Base-by-base conservation (phyloP, 208 protist species). In the Porcisia deanei region DNA sequence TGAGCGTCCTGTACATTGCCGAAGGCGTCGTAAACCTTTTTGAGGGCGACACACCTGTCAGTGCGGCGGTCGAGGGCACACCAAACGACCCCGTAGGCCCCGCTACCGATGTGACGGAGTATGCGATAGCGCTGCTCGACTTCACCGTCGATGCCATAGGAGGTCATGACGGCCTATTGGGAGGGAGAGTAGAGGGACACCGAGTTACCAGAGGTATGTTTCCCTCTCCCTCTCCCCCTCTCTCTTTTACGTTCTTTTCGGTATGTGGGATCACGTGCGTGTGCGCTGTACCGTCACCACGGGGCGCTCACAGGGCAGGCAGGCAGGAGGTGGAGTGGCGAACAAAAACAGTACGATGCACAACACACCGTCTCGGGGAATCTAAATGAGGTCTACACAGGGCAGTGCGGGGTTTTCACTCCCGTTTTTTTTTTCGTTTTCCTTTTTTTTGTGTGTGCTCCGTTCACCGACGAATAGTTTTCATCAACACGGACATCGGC, bases 21-120 rank as follows among this genome's bases (percentile, higher is more conserved):
- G 79, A 99, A 99, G n/a, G 97, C 98, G 70, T 99, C 97, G 79
- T 99, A 99, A 37, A 99, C 98, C 84, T 99, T 99, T 81, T 99
- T 99, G 14, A 99, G 76, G 25, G 98, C 98, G 2, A 99, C 94
- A 22, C 77, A 83, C 55, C 88, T 80, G 1, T 85, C 81, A 1
- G 96, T 98, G 55, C 89, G 83, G 22, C 85, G 93, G 82, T 99
- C 97, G 2, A 97, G 58, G 4, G 95, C 97, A 79, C 96, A 96
- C 96, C 95, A 98, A 43, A 99, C 98, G 8, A 98, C 94, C 41
- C 98, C 97, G 80, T 99, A 99, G 20, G 97, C 96, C 4, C 98
- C 98, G 60, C 98, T 98, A 41, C 98, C 98, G 60, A 99, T 93
- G 84, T 98, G 97, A 54, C 97, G 92, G 43, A 95, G 78, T 45